A percentile compares a stretch with the other conserved stretches of the same genome.
Conservation (phyloP, 495 filamentous ascomycete genomes). For the Hypomontagnella submonticulosa region DNA sequence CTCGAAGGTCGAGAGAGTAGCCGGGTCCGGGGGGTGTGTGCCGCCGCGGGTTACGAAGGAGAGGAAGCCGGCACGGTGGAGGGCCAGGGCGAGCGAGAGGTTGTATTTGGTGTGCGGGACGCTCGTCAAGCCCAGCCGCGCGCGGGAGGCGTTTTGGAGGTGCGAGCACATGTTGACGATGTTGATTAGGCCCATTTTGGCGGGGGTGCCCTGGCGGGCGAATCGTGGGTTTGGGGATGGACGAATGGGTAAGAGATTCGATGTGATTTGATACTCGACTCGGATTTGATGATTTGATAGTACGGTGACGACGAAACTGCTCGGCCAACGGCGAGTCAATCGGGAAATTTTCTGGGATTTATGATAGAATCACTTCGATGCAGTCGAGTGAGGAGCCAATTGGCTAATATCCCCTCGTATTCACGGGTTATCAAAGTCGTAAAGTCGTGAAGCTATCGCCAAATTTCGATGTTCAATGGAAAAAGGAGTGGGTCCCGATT, state of each 20-base stretch:
- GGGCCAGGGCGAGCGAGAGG: constrained; percentile 75
- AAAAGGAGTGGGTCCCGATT: too few relatives aligned
- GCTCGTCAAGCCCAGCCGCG: constrained; percentile 86
- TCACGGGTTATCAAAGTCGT: neutral
- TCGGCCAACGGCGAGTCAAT: too few relatives aligned
- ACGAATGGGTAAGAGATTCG: neutral
- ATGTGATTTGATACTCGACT: neutral
- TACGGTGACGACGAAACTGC: too few relatives aligned
- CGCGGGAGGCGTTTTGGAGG: constrained; percentile 91
- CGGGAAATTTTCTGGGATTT: too few relatives aligned
- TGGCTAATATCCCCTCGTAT: too few relatives aligned
- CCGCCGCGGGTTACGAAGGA: constrained; percentile 84
- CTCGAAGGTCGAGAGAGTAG: constrained; percentile 60
- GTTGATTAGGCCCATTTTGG: constrained; percentile 84
- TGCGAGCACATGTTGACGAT: constrained; percentile 88
- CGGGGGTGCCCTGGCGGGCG: constrained; percentile 29
- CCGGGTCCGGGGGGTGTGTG: constrained; percentile 68
- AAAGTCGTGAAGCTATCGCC: constrained; percentile 25
- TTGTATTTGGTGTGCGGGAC: constrained; percentile 84
- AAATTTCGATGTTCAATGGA: neutral
- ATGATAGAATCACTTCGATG: too few relatives aligned
- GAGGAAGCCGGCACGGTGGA: constrained; percentile 87
- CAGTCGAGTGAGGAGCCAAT: too few relatives aligned
- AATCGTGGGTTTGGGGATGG: constrained; percentile 1
- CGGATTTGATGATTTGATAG: neutral